A percentile compares a stretch with the other conserved stretches of the same genome.
These are phyloP conservation scores for Zymoseptoria pseudotritici DNA, from an alignment of 2,329 filamentous ascomycete genomes.

Conservation along the genomic window DNA sequence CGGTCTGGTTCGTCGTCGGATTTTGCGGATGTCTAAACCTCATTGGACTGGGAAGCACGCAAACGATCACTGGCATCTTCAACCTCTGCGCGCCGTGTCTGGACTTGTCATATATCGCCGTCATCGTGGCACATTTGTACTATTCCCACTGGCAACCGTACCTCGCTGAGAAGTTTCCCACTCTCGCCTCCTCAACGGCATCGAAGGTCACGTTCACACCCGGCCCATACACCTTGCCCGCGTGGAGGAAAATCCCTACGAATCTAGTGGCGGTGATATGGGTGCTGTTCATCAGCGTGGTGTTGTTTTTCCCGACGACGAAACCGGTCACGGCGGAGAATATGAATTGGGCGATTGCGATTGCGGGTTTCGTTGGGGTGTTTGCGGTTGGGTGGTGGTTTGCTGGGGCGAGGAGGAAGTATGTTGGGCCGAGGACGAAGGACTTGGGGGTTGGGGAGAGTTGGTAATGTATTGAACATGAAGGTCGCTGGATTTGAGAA, in stretches of 20 bases:
- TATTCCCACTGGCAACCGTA: neutral
- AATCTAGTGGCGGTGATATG: conserved; percentile 44
- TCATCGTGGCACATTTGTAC: conserved; percentile 45
- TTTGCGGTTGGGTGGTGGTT: conserved; percentile 42
- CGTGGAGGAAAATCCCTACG: conserved; percentile 40
- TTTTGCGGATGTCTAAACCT: conserved; percentile 48
- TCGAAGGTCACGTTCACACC: conserved; percentile 1
- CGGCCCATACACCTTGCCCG: conserved; percentile 26
- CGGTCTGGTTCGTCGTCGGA: conserved; percentile 56
- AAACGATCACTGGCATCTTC: conserved; percentile 45
- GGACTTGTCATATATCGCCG: conserved; percentile 51
- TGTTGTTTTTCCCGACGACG: conserved; percentile 47
- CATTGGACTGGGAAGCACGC: conserved; percentile 45
- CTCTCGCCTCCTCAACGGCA: neutral
- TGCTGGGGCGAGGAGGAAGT: conserved; percentile 38
- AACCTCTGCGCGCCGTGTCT: conserved; percentile 41
- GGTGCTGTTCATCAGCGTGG: conserved; percentile 55
- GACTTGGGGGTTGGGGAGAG: conserved; percentile 36
- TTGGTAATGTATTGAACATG: neutral
- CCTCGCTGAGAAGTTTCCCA: neutral
- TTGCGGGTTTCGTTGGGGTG: conserved; percentile 43
- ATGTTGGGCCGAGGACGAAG: conserved; percentile 52
- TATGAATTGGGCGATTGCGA: conserved; percentile 44
- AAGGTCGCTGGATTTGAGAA: too few species aligned
- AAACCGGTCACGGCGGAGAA: conserved; percentile 37